These are phyloP conservation scores for Hortaea sp. DNA, from an alignment of 2,329 filamentous ascomycete species.

Conservation along the genomic window DNA sequence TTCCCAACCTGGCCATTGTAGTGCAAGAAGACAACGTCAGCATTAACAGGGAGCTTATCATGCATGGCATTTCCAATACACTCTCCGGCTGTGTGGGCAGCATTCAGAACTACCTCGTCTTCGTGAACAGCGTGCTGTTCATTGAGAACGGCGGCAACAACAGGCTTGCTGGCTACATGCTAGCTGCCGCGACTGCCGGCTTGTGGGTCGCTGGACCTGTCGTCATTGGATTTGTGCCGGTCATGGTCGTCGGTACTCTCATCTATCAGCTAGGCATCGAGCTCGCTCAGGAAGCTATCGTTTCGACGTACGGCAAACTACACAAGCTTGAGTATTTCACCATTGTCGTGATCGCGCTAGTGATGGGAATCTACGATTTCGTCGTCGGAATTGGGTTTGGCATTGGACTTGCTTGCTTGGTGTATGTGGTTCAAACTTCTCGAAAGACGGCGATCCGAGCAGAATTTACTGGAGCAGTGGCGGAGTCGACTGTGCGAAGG, in stretches of 20 bases:
- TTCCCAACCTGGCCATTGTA: conserved; percentile 82
- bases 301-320: conserved; percentile 79
- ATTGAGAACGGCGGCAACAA: conserved; percentile 85
- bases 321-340: conserved; percentile 83
- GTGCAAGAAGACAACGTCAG: conserved; percentile 87
- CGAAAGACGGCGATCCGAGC: conserved; percentile 79
- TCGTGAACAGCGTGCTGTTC: conserved; percentile 95
- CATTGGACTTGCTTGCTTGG: conserved; percentile 82
- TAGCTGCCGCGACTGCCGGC: conserved; percentile 68
- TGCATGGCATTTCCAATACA: conserved; percentile 89
- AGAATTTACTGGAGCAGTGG: conserved; percentile 80
- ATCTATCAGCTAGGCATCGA: conserved; percentile 96
- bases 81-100: conserved; percentile 78
- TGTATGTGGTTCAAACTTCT: conserved; percentile 84
- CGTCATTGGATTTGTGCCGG: conserved; percentile 86
- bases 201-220: conserved; percentile 78
- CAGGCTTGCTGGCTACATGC: conserved; percentile 72
- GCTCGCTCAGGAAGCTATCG: conserved; percentile 76
- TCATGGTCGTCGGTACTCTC: conserved; percentile 91
- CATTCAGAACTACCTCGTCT: conserved; percentile 93
- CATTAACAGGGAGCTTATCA: conserved; percentile 80
- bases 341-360: conserved; percentile 76
- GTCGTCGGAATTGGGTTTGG: conserved; percentile 88
- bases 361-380: conserved; percentile 96
- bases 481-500: conserved; percentile 82